Evolutionary conservation across 1,284 basidiomycete genomes (phyloP).

Genomic region (Puccinia sorghi): DNA sequence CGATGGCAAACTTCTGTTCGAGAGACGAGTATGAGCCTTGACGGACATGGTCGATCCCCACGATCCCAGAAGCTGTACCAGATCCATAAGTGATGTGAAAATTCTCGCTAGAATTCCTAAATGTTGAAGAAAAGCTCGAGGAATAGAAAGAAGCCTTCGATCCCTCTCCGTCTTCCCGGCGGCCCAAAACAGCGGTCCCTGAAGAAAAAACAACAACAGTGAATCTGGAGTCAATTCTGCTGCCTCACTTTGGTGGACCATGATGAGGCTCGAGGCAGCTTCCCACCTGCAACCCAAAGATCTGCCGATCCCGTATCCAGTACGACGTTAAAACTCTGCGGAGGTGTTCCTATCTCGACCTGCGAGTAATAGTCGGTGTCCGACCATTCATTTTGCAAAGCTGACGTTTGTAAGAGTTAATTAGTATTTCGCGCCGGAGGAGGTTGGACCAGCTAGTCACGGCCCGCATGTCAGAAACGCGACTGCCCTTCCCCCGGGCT

Average conservation of each 20-base stretch:
- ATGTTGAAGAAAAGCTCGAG: constrained; percentile 53
- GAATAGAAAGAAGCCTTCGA: constrained; percentile 49
- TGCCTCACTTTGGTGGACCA: background rate
- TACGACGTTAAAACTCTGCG: constrained; percentile 61
- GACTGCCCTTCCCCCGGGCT: background rate
- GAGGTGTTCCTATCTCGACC: constrained; percentile 60
- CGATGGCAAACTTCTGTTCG: constrained; percentile 56
- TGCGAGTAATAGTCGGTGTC: constrained; percentile 54
- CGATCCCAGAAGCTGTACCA: constrained; percentile 55
- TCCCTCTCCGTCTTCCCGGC: constrained; percentile 44
- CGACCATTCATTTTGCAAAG: constrained; percentile 48
- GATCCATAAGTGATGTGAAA: constrained; percentile 57
- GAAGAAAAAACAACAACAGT: background rate
- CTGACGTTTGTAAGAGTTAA: background rate
- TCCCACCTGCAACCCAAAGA: constrained; percentile 58
- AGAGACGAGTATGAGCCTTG: constrained; percentile 56
- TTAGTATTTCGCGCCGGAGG: background rate
- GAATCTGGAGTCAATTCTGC: constrained; percentile 16
- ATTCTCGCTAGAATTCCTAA: constrained; percentile 52
- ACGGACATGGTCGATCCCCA: constrained; percentile 56
- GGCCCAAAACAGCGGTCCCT: background rate
- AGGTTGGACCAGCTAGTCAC: background rate
- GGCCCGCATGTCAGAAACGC: background rate
- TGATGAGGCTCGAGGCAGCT: background rate
- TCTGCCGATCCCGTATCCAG: constrained; percentile 63